These are phyloP conservation scores for Dryas integrifolia DNA, from an alignment of 331 rosid genomes.

Conservation along the genomic window DNA sequence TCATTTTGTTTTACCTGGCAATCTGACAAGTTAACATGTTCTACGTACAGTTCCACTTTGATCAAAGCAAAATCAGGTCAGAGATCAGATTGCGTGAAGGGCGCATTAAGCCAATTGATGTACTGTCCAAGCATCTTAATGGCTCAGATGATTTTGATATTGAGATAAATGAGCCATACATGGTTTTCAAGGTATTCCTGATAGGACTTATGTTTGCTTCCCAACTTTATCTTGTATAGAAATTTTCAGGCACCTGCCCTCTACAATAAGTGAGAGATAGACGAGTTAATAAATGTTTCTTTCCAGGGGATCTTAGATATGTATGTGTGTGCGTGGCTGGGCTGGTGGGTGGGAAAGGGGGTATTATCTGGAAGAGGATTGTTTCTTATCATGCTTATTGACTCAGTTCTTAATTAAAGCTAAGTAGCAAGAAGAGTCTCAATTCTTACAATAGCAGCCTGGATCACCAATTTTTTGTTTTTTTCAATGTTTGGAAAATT, in stretches of 20 bases:
- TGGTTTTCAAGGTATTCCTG: constrained; percentile 81
- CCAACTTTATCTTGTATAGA: neutral
- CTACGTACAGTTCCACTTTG: constrained; percentile 80
- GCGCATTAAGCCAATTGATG: constrained; percentile 88
- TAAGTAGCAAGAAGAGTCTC: neutral
- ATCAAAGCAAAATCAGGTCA: constrained; percentile 97
- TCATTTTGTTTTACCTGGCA: constrained; percentile 16
- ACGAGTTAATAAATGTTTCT: neutral
- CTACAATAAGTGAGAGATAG: constrained; percentile 2
- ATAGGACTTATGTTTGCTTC: neutral
- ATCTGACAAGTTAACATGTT: constrained; percentile 24
- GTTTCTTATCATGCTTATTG: neutral
- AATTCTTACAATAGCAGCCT: neutral
- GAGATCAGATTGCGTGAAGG: constrained; percentile 98
- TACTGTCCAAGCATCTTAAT: constrained; percentile 76
- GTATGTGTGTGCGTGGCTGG: neutral
- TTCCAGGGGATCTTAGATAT: neutral
- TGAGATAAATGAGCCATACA: constrained; percentile 83
- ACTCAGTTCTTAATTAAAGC: neutral
- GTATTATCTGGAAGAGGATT: neutral
- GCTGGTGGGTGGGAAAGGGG: neutral
- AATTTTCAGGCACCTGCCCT: neutral
- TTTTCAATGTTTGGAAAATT: neutral
- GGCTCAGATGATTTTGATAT: constrained; percentile 85
- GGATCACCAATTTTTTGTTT: neutral